Percentiles rank a stretch among this genome's conserved stretches.
These are phyloP conservation scores for Rhizoclosmatium sp. DNA, from an alignment of 192 early-diverging fungal genomes.

Conservation along the genomic window DNA sequence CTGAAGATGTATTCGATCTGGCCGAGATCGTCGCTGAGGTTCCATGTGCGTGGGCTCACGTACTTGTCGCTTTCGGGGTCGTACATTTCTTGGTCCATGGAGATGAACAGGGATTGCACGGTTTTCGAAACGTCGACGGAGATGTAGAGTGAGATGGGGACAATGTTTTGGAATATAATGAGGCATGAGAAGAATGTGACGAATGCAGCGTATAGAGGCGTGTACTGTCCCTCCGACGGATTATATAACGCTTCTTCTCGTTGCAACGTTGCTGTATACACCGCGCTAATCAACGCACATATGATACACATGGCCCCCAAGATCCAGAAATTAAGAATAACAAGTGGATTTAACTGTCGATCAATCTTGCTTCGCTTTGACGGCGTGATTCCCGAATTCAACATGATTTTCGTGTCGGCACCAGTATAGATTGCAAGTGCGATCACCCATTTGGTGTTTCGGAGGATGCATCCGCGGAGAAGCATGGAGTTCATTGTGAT, in stretches of 20 bases:
- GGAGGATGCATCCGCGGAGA: slow-evolving; percentile 88
- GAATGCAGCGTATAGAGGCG: slow-evolving; percentile 47
- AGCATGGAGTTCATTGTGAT: slow-evolving; percentile 76
- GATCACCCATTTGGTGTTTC: slow-evolving; percentile 91
- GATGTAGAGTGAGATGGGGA: slow-evolving; percentile 95
- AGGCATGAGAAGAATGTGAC: slow-evolving; percentile 69
- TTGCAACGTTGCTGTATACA: slow-evolving; percentile 57
- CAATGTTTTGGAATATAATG: slow-evolving; percentile 96
- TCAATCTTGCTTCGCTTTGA: slow-evolving; percentile 92
- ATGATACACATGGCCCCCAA: slow-evolving; percentile 59
- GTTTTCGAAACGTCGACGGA: slow-evolving; percentile 93
- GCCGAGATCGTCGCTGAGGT: slow-evolving; percentile 94
- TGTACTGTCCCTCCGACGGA: slow-evolving; percentile 28
- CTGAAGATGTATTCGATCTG: slow-evolving; percentile 97
- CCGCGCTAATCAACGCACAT: slow-evolving; percentile 50
- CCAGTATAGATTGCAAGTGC: slow-evolving; percentile 91
- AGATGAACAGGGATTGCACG: slow-evolving; percentile 90
- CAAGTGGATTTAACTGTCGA: slow-evolving; percentile 89
- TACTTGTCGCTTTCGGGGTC: slow-evolving; percentile 64
- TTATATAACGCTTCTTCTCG: slow-evolving; percentile 54
- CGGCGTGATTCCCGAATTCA: slow-evolving; percentile 92
- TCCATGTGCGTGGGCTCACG: slow-evolving; percentile 84
- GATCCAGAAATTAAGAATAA: slow-evolving; percentile 65
- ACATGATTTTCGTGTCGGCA: slow-evolving; percentile 94
- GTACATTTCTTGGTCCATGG: slow-evolving; percentile 89